Evolutionary conservation across 495 filamentous ascomycete genomes (phyloP).

Genomic region (Xeromyces bisporus): DNA sequence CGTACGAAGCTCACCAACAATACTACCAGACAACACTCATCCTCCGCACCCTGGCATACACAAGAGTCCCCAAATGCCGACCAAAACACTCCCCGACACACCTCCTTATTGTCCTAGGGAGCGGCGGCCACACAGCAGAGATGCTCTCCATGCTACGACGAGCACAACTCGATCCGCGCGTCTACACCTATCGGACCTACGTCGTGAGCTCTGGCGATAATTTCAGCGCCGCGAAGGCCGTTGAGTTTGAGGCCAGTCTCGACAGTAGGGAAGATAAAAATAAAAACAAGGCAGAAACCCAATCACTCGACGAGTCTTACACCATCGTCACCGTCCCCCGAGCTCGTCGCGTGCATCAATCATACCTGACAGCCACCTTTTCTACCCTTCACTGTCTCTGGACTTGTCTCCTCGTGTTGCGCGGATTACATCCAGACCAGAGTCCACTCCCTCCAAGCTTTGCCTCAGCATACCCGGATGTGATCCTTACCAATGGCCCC

Average conservation of each 20-base stretch:
- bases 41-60: slow-evolving; percentile 13
- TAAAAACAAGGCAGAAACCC: slow-evolving; percentile 1
- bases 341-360: slow-evolving; percentile 63
- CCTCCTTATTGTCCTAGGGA: slow-evolving; percentile 71
- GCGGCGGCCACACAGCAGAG: slow-evolving; percentile 86
- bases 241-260: slow-evolving; percentile 39
- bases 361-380: slow-evolving; percentile 49
- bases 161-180: slow-evolving; percentile 22
- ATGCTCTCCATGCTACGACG: slow-evolving; percentile 65
- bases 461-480: slow-evolving; percentile 37
- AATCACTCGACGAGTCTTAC: slow-evolving; percentile 16
- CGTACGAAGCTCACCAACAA: too few relatives aligned
- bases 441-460: slow-evolving; percentile 7
- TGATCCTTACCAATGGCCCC: slow-evolving; percentile 79
- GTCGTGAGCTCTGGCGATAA: slow-evolving; percentile 60
- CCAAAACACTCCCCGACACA: slow-evolving; percentile 33
- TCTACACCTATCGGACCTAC: slow-evolving; percentile 61
- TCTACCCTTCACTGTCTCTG: slow-evolving; percentile 40
- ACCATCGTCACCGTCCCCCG: slow-evolving; percentile 48
- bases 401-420: slow-evolving; percentile 24
- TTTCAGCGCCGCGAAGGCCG: slow-evolving; percentile 50
- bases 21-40: background rate
- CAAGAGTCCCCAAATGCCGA: slow-evolving; percentile 16
- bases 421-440: slow-evolving; percentile 21
- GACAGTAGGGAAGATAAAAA: slow-evolving; percentile 5